Conservation (phyloP, 768 basidiomycete species). For the Leccinum longicurvipes region DNA sequence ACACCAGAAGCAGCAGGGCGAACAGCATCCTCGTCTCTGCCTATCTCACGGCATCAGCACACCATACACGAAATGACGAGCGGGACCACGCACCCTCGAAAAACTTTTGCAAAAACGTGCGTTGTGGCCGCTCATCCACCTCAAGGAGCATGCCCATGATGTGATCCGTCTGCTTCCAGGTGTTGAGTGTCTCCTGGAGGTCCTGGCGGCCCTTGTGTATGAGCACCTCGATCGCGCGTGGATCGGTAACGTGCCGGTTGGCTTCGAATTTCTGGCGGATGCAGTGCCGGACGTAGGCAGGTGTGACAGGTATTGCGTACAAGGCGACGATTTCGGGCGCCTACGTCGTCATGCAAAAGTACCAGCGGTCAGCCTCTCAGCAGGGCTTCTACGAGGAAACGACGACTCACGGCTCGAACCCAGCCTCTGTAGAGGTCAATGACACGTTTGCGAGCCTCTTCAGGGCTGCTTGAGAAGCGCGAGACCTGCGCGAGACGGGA, state of each 20-base stretch:
- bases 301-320: constrained; percentile 80
- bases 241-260: constrained; percentile 79
- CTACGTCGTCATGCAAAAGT: constrained; percentile 38
- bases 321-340: constrained; percentile 87
- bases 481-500: constrained; percentile 76
- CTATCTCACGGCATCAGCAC: constrained; percentile 33
- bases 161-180: constrained; percentile 88
- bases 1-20: constrained; percentile 60
- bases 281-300: constrained; percentile 71
- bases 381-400: not conserved
- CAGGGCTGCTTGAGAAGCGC: constrained; percentile 49
- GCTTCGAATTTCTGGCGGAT: constrained; percentile 86
- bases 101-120: constrained; percentile 80
- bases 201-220: constrained; percentile 82
- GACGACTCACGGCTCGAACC: constrained; percentile 78
- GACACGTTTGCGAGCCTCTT: constrained; percentile 65
- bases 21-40: constrained; percentile 71
- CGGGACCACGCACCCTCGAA: constrained; percentile 60
- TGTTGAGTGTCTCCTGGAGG: constrained; percentile 92
- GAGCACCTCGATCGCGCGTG: constrained; percentile 79
- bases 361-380: not conserved
- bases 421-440: constrained; percentile 87
- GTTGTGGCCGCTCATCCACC: constrained; percentile 41
- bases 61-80: not conserved
- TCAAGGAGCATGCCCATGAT: constrained; percentile 67